Base-by-base conservation (phyloP, 306 rosid species). In the Cucumis melo region DNA sequence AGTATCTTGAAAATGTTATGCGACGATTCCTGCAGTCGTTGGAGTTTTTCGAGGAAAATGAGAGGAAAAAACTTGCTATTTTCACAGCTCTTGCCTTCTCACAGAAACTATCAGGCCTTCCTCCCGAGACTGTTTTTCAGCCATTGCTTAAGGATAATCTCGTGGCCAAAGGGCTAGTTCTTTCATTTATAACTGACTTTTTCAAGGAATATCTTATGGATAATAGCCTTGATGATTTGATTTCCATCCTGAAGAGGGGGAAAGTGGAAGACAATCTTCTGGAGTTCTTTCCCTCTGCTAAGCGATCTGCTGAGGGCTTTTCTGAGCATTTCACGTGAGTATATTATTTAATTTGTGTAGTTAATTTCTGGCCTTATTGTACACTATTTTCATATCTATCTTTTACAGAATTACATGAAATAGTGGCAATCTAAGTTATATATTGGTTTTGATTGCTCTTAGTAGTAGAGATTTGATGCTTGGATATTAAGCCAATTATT, bases 81-180 rank as follows among this genome's bases (percentile, higher is more conserved):
- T 95, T 95, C 88, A 95, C 99, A 3, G 99, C 99, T 38, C 99
- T 95, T 76, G 98, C 99, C 53, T 95, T 95, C 83, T 95, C 99
- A 39, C 99, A 95, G 92, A 95, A 95, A 90, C 89, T 95, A 13
- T 95, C 99, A 11, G 99, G 99, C 74, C 97, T 95, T 48, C 99
- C 98, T 41, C 99, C 99, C 0, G 99, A 95, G 83, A 95, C 99
- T 12, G 99, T 95, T 48, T 86, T 95, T 88, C 98, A 95, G 82
- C 99, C 99, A 76, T 86, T 95, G 82, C 97, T 95, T 57, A 95
- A 92, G 87, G 99, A 95, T 80, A 95, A 95, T 81, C 99, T 95
- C 84, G 99, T 95, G 82, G 98, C 87, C 87, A 95, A 95, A 84
- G 99, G 99, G 90, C 84, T 95, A 89, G 99, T 95, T 73, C 88